phyloP scores from a whole-genome alignment of 139 green algal genomes.

The Dunaliella sp. region DNA sequence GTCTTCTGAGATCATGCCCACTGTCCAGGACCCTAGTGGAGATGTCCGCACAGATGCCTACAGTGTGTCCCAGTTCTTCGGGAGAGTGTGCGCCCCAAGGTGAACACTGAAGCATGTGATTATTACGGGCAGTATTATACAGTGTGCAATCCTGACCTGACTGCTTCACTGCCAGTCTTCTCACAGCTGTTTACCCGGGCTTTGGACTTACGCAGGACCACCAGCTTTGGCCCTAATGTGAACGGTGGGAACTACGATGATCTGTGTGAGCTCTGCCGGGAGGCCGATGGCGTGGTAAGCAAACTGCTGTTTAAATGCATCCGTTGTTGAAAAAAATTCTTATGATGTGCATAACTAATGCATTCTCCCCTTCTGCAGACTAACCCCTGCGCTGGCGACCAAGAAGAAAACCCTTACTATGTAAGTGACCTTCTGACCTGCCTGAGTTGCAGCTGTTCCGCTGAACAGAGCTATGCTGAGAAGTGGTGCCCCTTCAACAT shows the following conservation, averaged over 20 bases:
- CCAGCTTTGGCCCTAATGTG: neutral
- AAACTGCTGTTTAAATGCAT: neutral
- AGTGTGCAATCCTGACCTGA: too few relatives aligned
- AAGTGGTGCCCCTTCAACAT: too few relatives aligned
- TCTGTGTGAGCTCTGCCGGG: neutral
- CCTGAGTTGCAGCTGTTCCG: too few relatives aligned
- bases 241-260: neutral
- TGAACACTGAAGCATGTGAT: too few relatives aligned
- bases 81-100: neutral
- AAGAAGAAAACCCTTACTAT: neutral
- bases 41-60: neutral
- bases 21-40: neutral
- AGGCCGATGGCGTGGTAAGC: neutral
- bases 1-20: neutral
- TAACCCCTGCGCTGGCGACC: neutral
- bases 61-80: neutral
- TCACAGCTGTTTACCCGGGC: too few relatives aligned
- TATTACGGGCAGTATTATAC: too few relatives aligned
- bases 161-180: too few relatives aligned
- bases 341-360: neutral
- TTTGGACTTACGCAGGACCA: neutral
- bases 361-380: neutral
- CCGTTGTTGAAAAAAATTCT: neutral
- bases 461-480: too few relatives aligned
- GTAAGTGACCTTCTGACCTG: neutral